Conservation (phyloP, 75 land plant genomes). For the Pinus tabuliformis region DNA sequence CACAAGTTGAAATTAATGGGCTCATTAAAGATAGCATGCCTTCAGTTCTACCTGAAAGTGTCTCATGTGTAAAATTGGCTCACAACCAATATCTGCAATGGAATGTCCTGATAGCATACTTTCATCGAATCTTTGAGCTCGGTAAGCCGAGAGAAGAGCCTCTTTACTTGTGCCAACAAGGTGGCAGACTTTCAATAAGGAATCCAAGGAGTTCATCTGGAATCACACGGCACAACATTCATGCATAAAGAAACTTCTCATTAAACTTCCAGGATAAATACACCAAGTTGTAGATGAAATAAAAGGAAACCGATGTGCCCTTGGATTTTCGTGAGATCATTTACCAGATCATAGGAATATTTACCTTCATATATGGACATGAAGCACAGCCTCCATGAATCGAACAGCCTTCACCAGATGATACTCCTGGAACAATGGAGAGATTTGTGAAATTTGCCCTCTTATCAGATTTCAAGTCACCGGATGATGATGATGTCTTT, state of each 20-base stretch:
- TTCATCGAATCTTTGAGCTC: conserved; percentile 48
- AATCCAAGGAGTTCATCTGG: conserved; percentile 90
- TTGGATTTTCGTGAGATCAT: too few species aligned
- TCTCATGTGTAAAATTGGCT: conserved; percentile 95
- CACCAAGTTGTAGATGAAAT: not conserved
- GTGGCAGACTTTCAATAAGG: conserved; percentile 70
- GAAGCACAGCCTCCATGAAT: conserved; percentile 99
- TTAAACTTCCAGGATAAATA: not conserved
- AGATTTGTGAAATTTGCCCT: conserved; percentile 38
- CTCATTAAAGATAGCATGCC: not conserved
- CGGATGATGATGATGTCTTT: conserved; percentile 27
- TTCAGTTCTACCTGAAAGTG: conserved; percentile 80
- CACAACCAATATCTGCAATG: conserved; percentile 93
- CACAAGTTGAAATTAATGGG: not conserved
- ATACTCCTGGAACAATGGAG: conserved; percentile 85
- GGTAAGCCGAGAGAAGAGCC: conserved; percentile 35
- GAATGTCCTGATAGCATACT: conserved; percentile 57
- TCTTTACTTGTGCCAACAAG: conserved; percentile 50
- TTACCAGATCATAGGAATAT: not conserved
- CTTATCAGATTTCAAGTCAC: conserved; percentile 12
- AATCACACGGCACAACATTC: conserved; percentile 4
- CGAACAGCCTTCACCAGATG: conserved; percentile 98
- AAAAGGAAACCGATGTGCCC: too few species aligned
- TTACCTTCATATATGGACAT: conserved; percentile 99
- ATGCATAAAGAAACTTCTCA: not conserved